Base-by-base conservation (phyloP, 2,329 filamentous ascomycete species). In the Alternaria longipes region DNA sequence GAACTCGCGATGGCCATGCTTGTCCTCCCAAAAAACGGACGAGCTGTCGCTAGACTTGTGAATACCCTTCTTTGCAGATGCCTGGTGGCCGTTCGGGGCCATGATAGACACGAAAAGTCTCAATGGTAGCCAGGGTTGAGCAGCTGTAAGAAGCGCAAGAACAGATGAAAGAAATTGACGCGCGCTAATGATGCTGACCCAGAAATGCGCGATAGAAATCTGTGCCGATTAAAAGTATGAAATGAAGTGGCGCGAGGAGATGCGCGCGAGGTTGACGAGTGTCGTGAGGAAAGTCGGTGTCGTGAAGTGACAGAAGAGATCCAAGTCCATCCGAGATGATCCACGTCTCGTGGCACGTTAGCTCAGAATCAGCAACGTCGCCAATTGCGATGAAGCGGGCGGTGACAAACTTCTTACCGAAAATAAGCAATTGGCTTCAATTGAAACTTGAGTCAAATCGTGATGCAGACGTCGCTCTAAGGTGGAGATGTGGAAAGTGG, bases 301-400 rank as follows among this genome's bases (percentile, higher is more conserved):
- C 70, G 71, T 72, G 70, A 73, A 71, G 69, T 72, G 70, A 71
- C 66, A 69, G 68, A 26, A 26, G 24, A 26, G 24, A 26, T 26
- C 24, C 24, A 74, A 68, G 70, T 74, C 68, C 63, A 62, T 68
- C 66, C 71, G 58, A 74, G 63, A 64, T 68, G 70, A 75, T 74
- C 71, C 70, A 74, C 69, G 70, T 67, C 71, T 75, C 65, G 74
- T 74, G 70, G 67, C 72, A 76, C 72, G 66, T 75, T 73, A 74
- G 71, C 65, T 62, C 53, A 59, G 54, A 56, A 61, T 52, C 38
- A 62, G 57, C 57, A 65, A 64, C 62, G 56, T 53, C 61, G 42
- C 56, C 56, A 59, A 50, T 44, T 67, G 57, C 59, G 28, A 56
- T 54, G 36, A 20, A 49, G 32, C 42, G 46, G 32, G 56, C 46